Conservation (phyloP, 2,329 filamentous ascomycete genomes). For the Calycina herbarum region DNA sequence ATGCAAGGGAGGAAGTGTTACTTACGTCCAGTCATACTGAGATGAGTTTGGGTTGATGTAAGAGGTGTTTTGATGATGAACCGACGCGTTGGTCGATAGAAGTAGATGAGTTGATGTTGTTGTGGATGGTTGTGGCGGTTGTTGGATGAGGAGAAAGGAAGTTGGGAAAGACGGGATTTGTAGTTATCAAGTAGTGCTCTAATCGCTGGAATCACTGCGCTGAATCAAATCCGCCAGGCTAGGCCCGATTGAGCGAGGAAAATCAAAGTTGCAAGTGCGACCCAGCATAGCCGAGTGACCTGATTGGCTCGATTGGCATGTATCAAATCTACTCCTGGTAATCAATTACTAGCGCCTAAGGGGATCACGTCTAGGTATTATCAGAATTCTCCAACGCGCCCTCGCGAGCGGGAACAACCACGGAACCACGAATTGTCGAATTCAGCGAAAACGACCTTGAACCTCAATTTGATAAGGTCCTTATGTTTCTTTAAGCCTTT, state of each 20-base stretch:
- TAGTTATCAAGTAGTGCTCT: not conserved
- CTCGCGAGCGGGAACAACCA: not conserved
- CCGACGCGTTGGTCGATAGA: slow-evolving; percentile 30
- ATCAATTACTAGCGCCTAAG: not conserved
- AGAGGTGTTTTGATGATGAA: slow-evolving; percentile 39
- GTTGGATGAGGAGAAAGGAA: slow-evolving; percentile 10
- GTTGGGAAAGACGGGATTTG: slow-evolving; percentile 7
- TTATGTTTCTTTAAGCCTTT: too few species aligned
- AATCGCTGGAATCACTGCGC: not conserved
- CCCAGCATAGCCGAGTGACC: not conserved
- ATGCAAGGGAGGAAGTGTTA: slow-evolving; percentile 36
- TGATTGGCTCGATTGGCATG: slow-evolving; percentile 1
- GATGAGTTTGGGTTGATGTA: slow-evolving; percentile 31
- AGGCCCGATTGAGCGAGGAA: not conserved
- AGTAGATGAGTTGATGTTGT: slow-evolving; percentile 22
- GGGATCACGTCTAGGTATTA: not conserved
- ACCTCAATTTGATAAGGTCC: too few species aligned
- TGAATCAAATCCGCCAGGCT: not conserved
- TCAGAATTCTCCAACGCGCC: not conserved
- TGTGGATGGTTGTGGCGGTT: slow-evolving; percentile 17
- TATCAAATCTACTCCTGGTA: not conserved
- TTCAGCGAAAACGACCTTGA: too few species aligned
- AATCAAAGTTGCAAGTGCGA: slow-evolving; percentile 3
- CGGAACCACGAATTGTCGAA: too few species aligned
- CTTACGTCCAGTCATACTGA: slow-evolving; percentile 75